A percentile compares a stretch with the other conserved stretches of the same genome.
Evolutionary conservation across 2,329 filamentous ascomycete species (phyloP).

Genomic region (Hymenoscyphus repandus): DNA sequence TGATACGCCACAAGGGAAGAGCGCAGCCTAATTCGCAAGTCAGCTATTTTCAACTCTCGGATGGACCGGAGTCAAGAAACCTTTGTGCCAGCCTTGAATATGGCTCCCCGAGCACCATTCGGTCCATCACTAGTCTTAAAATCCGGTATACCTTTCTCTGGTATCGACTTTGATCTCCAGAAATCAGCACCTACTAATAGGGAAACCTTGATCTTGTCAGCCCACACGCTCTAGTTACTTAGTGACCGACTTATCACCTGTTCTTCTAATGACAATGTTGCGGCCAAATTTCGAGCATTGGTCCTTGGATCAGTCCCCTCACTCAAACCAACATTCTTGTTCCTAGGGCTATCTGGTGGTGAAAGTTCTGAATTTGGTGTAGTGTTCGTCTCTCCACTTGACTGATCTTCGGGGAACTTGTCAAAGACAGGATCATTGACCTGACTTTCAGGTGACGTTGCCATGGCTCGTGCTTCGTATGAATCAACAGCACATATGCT

Average conservation of each 20-base stretch:
- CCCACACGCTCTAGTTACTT: background rate
- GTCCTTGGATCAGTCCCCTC: constrained; percentile 16
- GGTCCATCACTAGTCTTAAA: constrained; percentile 66
- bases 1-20: constrained; percentile 75
- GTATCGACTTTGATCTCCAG: constrained; percentile 63
- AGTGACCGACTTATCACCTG: constrained; percentile 20
- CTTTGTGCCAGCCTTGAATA: constrained; percentile 63
- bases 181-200: constrained; percentile 60
- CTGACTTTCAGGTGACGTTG: constrained; percentile 22
- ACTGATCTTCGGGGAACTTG: constrained; percentile 19
- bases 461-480: constrained; percentile 6
- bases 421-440: constrained; percentile 25
- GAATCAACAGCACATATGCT: background rate
- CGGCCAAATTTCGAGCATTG: constrained; percentile 23
- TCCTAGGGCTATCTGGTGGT: constrained; percentile 22
- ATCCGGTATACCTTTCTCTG: constrained; percentile 56
- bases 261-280: constrained; percentile 29
- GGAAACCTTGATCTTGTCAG: constrained; percentile 41
- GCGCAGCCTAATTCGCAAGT: constrained; percentile 51
- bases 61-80: constrained; percentile 31
- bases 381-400: constrained; percentile 20
- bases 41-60: background rate
- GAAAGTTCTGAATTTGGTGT: constrained; percentile 28
- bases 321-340: constrained; percentile 15
- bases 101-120: constrained; percentile 63